phyloP scores from a whole-genome alignment of 2,329 filamentous ascomycete genomes.

The Fusarium marasasianum region DNA sequence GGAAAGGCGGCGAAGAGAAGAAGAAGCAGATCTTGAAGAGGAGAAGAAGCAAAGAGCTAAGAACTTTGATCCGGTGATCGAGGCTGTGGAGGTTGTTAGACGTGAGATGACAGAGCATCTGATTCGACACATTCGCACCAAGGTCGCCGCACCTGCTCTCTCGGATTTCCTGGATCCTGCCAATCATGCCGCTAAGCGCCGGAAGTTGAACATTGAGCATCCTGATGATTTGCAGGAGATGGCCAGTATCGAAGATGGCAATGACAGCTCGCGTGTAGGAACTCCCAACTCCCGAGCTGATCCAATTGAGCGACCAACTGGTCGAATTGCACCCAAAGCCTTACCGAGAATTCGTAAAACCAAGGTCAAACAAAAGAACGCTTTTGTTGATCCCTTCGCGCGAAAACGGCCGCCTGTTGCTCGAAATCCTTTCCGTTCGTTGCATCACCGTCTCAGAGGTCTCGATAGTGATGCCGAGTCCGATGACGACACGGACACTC shows the following conservation, averaged over 20 bases:
- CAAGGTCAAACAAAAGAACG: slow-evolving; percentile 67
- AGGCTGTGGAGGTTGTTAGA: slow-evolving; percentile 81
- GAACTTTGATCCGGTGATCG: slow-evolving; percentile 88
- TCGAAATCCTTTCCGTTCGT: slow-evolving; percentile 74
- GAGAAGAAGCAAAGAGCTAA: slow-evolving; percentile 89
- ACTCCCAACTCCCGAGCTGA: slow-evolving; percentile 73
- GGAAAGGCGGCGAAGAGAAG: slow-evolving; percentile 73
- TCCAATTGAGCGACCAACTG: slow-evolving; percentile 68
- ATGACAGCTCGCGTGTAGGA: slow-evolving; percentile 69
- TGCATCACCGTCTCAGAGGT: slow-evolving; percentile 78
- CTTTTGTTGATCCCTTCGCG: slow-evolving; percentile 74
- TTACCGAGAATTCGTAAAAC: slow-evolving; percentile 80
- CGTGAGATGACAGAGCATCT: slow-evolving; percentile 87
- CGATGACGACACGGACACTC: slow-evolving; percentile 78
- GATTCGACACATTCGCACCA: slow-evolving; percentile 86
- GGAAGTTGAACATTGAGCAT: slow-evolving; percentile 80
- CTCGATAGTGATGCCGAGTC: slow-evolving; percentile 79
- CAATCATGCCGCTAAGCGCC: slow-evolving; percentile 81
- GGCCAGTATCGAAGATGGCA: slow-evolving; percentile 63
- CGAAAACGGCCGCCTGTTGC: slow-evolving; percentile 67
- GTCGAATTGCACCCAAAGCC: slow-evolving; percentile 65
- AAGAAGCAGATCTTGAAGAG: slow-evolving; percentile 84
- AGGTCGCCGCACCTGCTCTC: slow-evolving; percentile 83
- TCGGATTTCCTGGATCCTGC: slow-evolving; percentile 84
- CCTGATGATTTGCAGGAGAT: slow-evolving; percentile 67